A percentile compares a stretch with the other conserved stretches of the same genome.
These are phyloP conservation scores for Silene noctiflora DNA, from an alignment of 179 eudicot genomes.

Conservation along the genomic window DNA sequence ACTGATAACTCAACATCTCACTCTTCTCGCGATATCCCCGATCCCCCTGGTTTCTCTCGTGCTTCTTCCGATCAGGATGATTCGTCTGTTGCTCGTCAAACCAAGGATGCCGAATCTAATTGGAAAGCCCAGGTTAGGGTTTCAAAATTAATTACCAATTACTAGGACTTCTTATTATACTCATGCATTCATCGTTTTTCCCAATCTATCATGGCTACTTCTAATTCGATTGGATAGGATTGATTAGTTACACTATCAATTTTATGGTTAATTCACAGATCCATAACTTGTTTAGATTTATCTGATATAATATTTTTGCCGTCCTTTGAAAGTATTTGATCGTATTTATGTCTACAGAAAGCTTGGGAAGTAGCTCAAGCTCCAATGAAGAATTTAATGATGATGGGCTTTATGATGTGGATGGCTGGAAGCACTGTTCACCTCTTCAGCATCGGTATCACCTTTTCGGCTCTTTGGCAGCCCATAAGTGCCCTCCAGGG, in stretches of 20 bases:
- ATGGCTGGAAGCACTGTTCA: conserved; percentile 99
- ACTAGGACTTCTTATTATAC: neutral
- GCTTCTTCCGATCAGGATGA: conserved; percentile 79
- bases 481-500: conserved; percentile 93
- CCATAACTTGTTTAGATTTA: no score
- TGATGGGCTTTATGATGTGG: conserved; percentile 99
- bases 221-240: no score
- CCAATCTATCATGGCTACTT: no score
- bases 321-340: neutral
- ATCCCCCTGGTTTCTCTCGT: conserved; percentile 88
- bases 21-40: conserved; percentile 76
- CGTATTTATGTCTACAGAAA: conserved; percentile 45
- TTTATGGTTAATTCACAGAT: no score
- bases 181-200: neutral
- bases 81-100: conserved; percentile 62
- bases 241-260: no score
- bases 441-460: conserved; percentile 92
- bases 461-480: conserved; percentile 91
- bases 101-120: conserved; percentile 82
- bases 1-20: conserved; percentile 64
- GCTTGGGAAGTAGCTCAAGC: conserved; percentile 99
- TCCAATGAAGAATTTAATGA: conserved; percentile 78
- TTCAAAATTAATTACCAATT: neutral
- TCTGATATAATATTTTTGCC: no score
- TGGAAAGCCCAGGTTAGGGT: conserved; percentile 82